Evolutionary conservation across 768 basidiomycete genomes (phyloP).

Genomic region (Lactarius pseudohatsudake): DNA sequence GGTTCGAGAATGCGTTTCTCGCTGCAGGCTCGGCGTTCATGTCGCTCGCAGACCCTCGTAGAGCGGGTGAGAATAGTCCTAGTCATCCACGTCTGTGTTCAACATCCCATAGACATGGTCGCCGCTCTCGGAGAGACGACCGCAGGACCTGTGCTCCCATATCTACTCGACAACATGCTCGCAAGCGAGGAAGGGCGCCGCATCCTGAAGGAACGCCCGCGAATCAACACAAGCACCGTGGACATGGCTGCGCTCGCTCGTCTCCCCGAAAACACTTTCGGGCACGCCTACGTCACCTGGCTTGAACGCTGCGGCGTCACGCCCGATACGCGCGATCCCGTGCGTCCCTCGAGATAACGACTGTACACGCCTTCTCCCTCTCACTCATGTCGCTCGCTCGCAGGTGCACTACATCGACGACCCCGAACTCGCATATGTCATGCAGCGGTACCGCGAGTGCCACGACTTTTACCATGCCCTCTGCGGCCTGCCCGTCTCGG

Average conservation of each 20-base stretch:
- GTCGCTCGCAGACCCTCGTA: conserved; percentile 74
- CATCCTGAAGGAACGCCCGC: conserved; percentile 81
- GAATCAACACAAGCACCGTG: conserved; percentile 73
- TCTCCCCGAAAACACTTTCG: conserved; percentile 80
- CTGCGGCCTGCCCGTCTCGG: conserved; percentile 82
- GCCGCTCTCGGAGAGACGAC: conserved; percentile 94
- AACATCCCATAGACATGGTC: conserved; percentile 74
- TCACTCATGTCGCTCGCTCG: conserved; percentile 9
- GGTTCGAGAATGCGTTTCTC: conserved; percentile 82
- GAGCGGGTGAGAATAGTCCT: conserved; percentile 64
- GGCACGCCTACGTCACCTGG: conserved; percentile 87
- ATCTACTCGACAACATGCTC: conserved; percentile 75
- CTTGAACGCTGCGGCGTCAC: conserved; percentile 83
- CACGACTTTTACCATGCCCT: conserved; percentile 98
- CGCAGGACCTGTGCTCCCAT: conserved; percentile 73
- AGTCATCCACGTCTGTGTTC: neutral
- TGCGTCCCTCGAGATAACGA: conserved; percentile 39
- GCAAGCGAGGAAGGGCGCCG: conserved; percentile 76
- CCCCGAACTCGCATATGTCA: conserved; percentile 94
- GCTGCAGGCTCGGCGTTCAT: conserved; percentile 84
- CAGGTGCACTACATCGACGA: conserved; percentile 95
- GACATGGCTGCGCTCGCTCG: conserved; percentile 64
- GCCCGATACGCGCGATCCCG: conserved; percentile 91
- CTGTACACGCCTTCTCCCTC: conserved; percentile 1
- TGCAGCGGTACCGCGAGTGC: conserved; percentile 97